Base-by-base conservation (phyloP, 2,329 filamentous ascomycete genomes). In the Trichoderma guizhouense region DNA sequence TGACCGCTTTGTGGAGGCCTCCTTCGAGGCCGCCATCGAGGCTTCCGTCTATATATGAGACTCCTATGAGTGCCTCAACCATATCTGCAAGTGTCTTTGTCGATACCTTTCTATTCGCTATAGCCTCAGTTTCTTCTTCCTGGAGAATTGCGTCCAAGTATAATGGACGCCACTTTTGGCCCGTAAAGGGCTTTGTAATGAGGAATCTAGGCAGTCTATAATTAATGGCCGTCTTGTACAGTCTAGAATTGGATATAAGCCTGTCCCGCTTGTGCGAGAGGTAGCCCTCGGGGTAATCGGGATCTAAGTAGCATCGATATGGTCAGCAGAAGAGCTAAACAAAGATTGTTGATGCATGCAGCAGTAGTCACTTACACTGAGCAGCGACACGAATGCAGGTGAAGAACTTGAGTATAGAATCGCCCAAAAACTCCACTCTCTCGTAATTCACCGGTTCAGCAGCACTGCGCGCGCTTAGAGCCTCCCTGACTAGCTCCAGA, bases 11-110 rank as follows among this genome's bases (percentile, higher is more conserved):
- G 0, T 82, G 61, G 14, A 92, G 82, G 0, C 92, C 92, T 1
- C 93, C 92, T 43, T 43, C 3, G 7, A 43, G 39, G 7, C 39
- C 39, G 15, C 39, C 39, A 43, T 82, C 62, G 15, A 92, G 82
- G 0, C 92, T 92, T 1, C 93, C 92, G 67, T 93, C 88, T 1
- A 92, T 73, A 76, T 88, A 94, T 0, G 92, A 88, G 1, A 90
- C 92, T 1, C 94, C 95, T 24, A 98, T 91, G 0, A 98, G 84
- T 0, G 95, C 89, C 74, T 98, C 95, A 0, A 97, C 87, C 0
- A 98, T 91, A 76, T 98, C 95, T 4, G 95, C 95, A 8, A 98
- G 86, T 0, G 89, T 89, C 79, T 98, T 98, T 1, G 90, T 92
- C 0, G 93, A 92, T 36, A 94, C 78, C 15, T 79, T 77, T 7